Evolutionary conservation across 768 basidiomycete genomes (phyloP), one percentile per base, ranked within the genome.

Genomic region (Naganishia kalamii): DNA sequence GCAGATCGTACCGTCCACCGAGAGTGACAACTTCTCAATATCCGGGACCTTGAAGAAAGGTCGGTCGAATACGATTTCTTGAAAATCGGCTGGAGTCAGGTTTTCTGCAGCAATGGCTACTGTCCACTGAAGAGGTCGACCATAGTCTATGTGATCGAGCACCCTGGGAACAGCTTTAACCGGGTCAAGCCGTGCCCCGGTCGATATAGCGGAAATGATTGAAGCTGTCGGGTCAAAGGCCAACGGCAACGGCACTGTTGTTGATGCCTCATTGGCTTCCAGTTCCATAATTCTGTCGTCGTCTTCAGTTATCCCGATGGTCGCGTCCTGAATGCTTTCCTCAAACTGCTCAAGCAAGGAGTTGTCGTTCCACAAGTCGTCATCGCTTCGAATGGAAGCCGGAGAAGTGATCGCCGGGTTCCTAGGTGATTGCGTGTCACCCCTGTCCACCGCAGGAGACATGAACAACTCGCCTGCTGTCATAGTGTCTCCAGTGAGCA

Each of bases 301-400:
- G 19, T 44, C 43, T 6, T 15, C 21, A 44, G 12, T n/a, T 5
- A 44, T 10, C 13, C 5, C 8, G 5, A 44, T n/a, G 5, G 12
- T 6, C 6, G 21, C 11, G 5, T 44, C 19, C 11, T 15, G 6
- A n/a, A n/a, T 10, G 19, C 19, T 5, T 44, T 44, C 43, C 21
- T 44, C 10, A n/a, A 11, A 10, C 19, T 32, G 37, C 23, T 57
- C 54, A 8, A 21, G 33, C 23, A 40, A 40, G 23, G 17, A 57
- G 10, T 57, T 37, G n/a, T 57, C 54, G 37, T 57, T 33, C 54
- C 54, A 57, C 8, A 57, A 35, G 40, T 57, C 37, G 37, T 57
- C 37, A 35, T 57, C 54, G 54, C 54, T 57, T 15, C 13, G 35
- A 40, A 37, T 8, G 6, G 54, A 23, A 11, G 19, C 19, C 8